These are phyloP conservation scores for Neospora caninum DNA, from an alignment of 169 alveolate genomes.

Conservation along the genomic window DNA sequence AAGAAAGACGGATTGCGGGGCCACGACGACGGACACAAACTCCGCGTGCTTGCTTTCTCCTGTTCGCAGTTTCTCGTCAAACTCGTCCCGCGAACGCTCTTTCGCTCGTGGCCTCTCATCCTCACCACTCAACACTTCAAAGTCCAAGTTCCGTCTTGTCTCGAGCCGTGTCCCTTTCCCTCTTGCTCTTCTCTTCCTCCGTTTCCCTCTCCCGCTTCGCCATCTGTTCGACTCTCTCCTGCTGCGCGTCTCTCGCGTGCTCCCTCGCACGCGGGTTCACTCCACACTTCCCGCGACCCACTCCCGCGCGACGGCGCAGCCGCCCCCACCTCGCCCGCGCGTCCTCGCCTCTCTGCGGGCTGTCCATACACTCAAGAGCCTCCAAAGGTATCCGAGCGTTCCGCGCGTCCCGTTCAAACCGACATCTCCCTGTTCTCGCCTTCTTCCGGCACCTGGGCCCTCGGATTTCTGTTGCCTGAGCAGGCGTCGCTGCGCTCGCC, in stretches of 20 bases:
- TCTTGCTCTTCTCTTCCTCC: not conserved
- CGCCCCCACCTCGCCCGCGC: too few relatives aligned
- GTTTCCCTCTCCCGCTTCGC: not conserved
- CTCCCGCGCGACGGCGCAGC: too few relatives aligned
- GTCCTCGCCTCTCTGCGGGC: too few relatives aligned
- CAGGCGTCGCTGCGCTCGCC: not conserved
- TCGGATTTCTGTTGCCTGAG: not conserved
- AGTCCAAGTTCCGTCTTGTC: not conserved
- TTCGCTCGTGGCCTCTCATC: conserved; percentile 2
- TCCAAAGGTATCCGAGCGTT: too few relatives aligned
- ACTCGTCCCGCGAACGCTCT: not conserved
- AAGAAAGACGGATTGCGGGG: not conserved
- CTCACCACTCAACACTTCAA: not conserved
- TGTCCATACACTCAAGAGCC: too few relatives aligned
- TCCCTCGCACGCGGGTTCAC: not conserved
- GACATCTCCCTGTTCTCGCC: not conserved
- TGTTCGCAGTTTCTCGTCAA: not conserved
- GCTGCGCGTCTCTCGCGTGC: not conserved
- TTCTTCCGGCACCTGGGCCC: too few relatives aligned
- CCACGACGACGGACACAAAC: not conserved
- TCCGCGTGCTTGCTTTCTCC: not conserved
- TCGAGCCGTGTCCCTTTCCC: not conserved
- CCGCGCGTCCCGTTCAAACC: not conserved
- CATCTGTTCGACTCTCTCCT: not conserved
- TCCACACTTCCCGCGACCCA: too few relatives aligned